Evolutionary conservation across 805 yeast genomes (phyloP).

Genomic region (Wickerhamiella lipophila): DNA sequence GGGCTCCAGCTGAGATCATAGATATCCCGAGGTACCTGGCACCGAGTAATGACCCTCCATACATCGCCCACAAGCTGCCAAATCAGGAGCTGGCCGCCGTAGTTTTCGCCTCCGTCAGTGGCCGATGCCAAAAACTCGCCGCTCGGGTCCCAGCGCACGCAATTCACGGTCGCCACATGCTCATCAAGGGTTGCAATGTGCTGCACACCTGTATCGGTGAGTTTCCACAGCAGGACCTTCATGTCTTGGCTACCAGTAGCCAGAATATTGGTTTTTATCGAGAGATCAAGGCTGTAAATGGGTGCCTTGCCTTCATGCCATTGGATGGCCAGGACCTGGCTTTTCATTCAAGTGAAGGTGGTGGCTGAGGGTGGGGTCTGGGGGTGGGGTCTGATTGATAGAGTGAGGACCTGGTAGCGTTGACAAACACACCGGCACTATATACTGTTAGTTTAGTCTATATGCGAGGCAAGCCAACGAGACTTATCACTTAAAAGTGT

Average conservation of each 20-base stretch:
- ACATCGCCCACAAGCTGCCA: constrained; percentile 67
- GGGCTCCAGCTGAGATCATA: constrained; percentile 94
- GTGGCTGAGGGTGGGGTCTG: neutral
- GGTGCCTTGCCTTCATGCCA: constrained; percentile 35
- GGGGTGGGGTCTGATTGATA: too few relatives aligned
- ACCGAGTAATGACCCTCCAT: constrained; percentile 35
- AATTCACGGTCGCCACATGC: constrained; percentile 92
- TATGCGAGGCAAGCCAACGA: too few relatives aligned
- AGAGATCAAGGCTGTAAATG: constrained; percentile 31
- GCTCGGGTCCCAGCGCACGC: constrained; percentile 60
- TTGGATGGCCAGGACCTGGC: constrained; percentile 30
- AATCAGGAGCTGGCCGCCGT: constrained; percentile 76
- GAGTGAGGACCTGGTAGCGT: too few relatives aligned
- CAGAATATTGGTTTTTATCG: constrained; percentile 21
- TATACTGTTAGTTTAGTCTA: too few relatives aligned
- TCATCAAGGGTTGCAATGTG: constrained; percentile 71
- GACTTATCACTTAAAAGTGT: too few relatives aligned
- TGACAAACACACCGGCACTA: too few relatives aligned
- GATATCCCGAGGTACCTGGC: constrained; percentile 50
- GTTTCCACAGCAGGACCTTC: constrained; percentile 48
- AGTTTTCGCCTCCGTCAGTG: constrained; percentile 94
- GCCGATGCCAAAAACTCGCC: constrained; percentile 76
- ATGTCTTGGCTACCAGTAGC: constrained; percentile 38
- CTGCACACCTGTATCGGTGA: constrained; percentile 33
- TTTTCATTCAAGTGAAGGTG: constrained; percentile 22